Conservation (phyloP, 116 monocot genomes). For the Iris pallida region DNA sequence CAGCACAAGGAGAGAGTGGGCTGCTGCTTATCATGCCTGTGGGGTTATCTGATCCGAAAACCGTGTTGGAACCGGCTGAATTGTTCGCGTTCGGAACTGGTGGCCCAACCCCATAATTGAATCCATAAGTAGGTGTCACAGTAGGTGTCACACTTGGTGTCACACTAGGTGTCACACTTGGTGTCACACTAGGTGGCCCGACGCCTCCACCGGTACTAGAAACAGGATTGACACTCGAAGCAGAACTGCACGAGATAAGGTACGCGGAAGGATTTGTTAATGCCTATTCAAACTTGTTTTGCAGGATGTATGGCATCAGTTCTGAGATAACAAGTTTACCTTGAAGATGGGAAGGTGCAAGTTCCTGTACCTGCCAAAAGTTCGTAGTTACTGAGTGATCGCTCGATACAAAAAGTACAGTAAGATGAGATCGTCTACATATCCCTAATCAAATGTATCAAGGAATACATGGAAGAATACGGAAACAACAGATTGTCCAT, state of each 20-base stretch:
- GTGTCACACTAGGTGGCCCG: too few species aligned
- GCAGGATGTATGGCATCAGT: neutral
- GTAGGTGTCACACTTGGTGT: neutral
- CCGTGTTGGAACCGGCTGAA: constrained; percentile 25
- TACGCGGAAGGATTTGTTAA: neutral
- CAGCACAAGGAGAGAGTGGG: constrained; percentile 12
- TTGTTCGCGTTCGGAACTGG: constrained; percentile 32
- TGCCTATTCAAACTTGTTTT: neutral
- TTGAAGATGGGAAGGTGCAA: constrained; percentile 63
- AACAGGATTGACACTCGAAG: constrained; percentile 22
- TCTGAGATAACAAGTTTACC: constrained; percentile 33
- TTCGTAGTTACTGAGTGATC: neutral
- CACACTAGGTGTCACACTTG: neutral
- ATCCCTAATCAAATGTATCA: too few species aligned
- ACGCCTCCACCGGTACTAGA: constrained; percentile 11
- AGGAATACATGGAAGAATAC: too few species aligned
- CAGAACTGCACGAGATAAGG: neutral
- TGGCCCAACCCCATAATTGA: constrained; percentile 17
- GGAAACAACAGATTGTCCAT: too few species aligned
- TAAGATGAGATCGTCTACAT: too few species aligned
- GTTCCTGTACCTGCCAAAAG: constrained; percentile 51
- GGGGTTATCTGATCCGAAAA: constrained; percentile 26
- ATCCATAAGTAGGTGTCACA: neutral
- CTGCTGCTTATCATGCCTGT: constrained; percentile 14
- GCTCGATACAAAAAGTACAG: too few species aligned